Evolutionary conservation across 2,329 filamentous ascomycete species (phyloP).

Genomic region (Aspergillus clavatus): DNA sequence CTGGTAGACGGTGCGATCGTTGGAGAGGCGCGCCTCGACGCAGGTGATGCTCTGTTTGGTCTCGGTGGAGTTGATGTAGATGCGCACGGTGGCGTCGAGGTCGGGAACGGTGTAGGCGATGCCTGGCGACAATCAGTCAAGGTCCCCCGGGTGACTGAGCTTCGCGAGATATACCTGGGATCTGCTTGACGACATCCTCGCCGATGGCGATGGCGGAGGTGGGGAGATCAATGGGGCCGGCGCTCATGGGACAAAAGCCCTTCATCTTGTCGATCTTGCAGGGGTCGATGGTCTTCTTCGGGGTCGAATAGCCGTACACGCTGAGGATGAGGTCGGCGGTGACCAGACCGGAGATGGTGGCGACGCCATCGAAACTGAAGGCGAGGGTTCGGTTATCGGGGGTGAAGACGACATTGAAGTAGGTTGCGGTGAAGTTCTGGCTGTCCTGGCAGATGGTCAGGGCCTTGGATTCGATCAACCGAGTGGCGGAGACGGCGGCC

Average conservation of each 20-base stretch:
- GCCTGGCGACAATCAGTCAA: constrained; percentile 43
- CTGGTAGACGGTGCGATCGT: constrained; percentile 86
- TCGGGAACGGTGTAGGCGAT: constrained; percentile 89
- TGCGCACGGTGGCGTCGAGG: constrained; percentile 75
- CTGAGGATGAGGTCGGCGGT: constrained; percentile 69
- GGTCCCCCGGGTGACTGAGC: too few species aligned
- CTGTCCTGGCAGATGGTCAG: constrained; percentile 80
- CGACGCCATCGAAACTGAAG: constrained; percentile 74
- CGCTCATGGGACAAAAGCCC: constrained; percentile 84
- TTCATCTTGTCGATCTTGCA: constrained; percentile 59
- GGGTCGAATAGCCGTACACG: constrained; percentile 74
- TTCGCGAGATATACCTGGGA: constrained; percentile 62
- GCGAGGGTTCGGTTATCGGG: constrained; percentile 63
- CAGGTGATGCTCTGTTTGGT: constrained; percentile 68
- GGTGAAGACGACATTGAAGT: constrained; percentile 73
- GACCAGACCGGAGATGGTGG: constrained; percentile 77
- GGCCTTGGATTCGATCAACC: constrained; percentile 9
- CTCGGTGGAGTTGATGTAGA: constrained; percentile 69
- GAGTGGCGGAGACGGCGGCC: constrained; percentile 48
- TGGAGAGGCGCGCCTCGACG: constrained; percentile 80
- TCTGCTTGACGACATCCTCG: constrained; percentile 52
- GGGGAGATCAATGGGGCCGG: constrained; percentile 68
- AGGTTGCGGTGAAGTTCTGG: constrained; percentile 78
- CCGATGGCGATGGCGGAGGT: constrained; percentile 63
- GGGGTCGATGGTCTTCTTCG: constrained; percentile 65